Evolutionary conservation across 75 land plant species (phyloP), one percentile per base, ranked within the genome.

Genomic region (Chamaecyparis obtusa): DNA sequence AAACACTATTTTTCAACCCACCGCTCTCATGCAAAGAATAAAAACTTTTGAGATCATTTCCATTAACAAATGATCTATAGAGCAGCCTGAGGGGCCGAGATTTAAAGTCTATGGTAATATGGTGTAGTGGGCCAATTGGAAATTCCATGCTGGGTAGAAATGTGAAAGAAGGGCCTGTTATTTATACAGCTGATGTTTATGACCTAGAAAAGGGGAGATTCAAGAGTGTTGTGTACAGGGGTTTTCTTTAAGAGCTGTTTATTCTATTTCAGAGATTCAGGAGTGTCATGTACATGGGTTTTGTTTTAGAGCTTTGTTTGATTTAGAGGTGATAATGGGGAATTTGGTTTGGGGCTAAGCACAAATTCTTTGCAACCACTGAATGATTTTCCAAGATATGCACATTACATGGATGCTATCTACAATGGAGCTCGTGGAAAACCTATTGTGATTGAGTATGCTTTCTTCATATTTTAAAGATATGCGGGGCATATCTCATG

Each of bases 221-320:
- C 75, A 89, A 95, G n/a, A 90, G 87, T 51, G 96, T 95, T 7
- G 0, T 95, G 37, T 91, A 95, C 85, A 87, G 51, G 51, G 51
- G 13, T 48, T 48, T 48, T 48, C 0, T 48, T 48, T 48, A 10
- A 48, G 51, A 48, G 91, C 72, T 94, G 15, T 94, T 92, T 81
- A 92, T 95, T 16, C 95, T 95, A n/a, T 10, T 94, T 94, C 89
- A 92, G 92, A 91, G 93, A 94, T 81, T 0, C 90, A 91, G 32
- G 96, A 90, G 17, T 95, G 96, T n/a, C n/a, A n/a, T n/a, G n/a
- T n/a, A n/a, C n/a, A n/a, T n/a, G n/a, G n/a, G n/a, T n/a, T n/a
- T 94, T 95, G 89, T 88, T 93, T 60, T 80, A 85, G 86, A 85
- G 89, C 92, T 0, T 95, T 84, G 72, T 87, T 93, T n/a, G n/a